A percentile compares a stretch with the other conserved stretches of the same genome.
phyloP scores from a whole-genome alignment of 352 stramenopile species.

The Hyaloperonospora brassicae region DNA sequence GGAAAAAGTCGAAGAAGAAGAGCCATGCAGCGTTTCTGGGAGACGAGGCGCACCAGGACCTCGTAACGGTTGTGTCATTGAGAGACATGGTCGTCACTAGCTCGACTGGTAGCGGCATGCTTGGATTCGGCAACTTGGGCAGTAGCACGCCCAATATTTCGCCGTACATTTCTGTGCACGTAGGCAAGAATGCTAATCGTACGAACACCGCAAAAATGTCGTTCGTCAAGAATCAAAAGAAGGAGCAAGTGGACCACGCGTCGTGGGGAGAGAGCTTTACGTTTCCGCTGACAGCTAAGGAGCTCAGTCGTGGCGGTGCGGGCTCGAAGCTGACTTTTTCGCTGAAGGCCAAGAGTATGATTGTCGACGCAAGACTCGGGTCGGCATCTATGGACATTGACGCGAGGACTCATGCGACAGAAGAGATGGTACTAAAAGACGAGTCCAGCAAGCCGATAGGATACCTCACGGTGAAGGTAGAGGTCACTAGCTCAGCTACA shows the following conservation, averaged over 20 bases:
- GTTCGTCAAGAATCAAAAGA: slow-evolving; percentile 40
- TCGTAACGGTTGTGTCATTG: slow-evolving; percentile 58
- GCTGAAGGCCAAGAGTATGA: slow-evolving; percentile 37
- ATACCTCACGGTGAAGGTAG: slow-evolving; percentile 29
- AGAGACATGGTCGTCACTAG: slow-evolving; percentile 54
- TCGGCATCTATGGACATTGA: slow-evolving; percentile 26
- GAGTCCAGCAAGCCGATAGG: slow-evolving; percentile 21
- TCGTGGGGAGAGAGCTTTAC: slow-evolving; percentile 81
- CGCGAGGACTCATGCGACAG: slow-evolving; percentile 19
- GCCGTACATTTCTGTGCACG: slow-evolving; percentile 69
- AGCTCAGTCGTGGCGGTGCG: slow-evolving; percentile 32
- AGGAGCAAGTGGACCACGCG: slow-evolving; percentile 35
- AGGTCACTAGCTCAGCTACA: slow-evolving; percentile 28
- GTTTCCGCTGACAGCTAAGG: slow-evolving; percentile 50
- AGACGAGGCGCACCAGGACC: slow-evolving; percentile 55
- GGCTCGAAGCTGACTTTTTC: slow-evolving; percentile 30
- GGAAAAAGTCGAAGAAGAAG: slow-evolving; percentile 33
- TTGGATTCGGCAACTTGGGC: slow-evolving; percentile 65
- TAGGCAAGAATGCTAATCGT: slow-evolving; percentile 56
- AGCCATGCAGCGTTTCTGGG: slow-evolving; percentile 27
- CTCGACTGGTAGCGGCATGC: slow-evolving; percentile 54
- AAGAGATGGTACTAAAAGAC: slow-evolving; percentile 32
- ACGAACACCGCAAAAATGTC: slow-evolving; percentile 69
- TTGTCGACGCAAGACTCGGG: slow-evolving; percentile 29
- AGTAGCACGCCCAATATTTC: slow-evolving; percentile 73